Evolutionary conservation across 2,329 filamentous ascomycete genomes (phyloP).

Genomic region (Aspergillus aculeatinus): DNA sequence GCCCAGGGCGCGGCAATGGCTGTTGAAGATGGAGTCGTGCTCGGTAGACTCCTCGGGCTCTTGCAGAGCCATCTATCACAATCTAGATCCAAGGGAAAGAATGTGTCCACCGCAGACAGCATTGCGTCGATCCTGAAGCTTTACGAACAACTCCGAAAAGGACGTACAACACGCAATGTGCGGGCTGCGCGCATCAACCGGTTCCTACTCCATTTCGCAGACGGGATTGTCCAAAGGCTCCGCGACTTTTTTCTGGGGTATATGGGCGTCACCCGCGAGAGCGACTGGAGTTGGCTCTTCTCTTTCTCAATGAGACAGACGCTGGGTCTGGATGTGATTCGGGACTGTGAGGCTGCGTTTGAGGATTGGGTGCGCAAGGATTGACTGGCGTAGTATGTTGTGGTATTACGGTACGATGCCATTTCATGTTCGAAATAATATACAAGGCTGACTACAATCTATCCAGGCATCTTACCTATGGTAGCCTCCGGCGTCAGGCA

Average conservation of each 20-base stretch:
- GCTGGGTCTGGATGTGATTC: conserved; percentile 14
- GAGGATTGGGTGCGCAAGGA: neutral
- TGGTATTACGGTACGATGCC: too few species aligned
- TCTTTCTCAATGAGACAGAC: conserved; percentile 16
- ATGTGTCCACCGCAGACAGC: neutral
- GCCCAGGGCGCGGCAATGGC: conserved; percentile 66
- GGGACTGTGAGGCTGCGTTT: conserved; percentile 13
- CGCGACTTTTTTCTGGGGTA: conserved; percentile 15
- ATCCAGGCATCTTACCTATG: too few species aligned
- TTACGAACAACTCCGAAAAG: conserved; percentile 20
- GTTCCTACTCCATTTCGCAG: conserved; percentile 18
- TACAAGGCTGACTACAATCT: too few species aligned
- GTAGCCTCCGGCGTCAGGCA: too few species aligned
- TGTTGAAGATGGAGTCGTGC: conserved; percentile 64
- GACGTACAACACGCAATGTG: conserved; percentile 19
- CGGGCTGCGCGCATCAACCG: conserved; percentile 19
- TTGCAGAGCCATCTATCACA: conserved; percentile 39
- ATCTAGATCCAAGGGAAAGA: conserved; percentile 1
- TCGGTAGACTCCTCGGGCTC: conserved; percentile 54
- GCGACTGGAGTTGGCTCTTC: conserved; percentile 20
- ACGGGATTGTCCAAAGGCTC: conserved; percentile 16
- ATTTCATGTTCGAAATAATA: too few species aligned
- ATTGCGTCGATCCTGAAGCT: conserved; percentile 6
- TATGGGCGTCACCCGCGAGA: conserved; percentile 18
- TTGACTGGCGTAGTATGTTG: too few species aligned